Percentiles rank a stretch among this genome's conserved stretches.
Evolutionary conservation across 495 filamentous ascomycete species (phyloP).

Genomic region (Penicillium diatomitis): DNA sequence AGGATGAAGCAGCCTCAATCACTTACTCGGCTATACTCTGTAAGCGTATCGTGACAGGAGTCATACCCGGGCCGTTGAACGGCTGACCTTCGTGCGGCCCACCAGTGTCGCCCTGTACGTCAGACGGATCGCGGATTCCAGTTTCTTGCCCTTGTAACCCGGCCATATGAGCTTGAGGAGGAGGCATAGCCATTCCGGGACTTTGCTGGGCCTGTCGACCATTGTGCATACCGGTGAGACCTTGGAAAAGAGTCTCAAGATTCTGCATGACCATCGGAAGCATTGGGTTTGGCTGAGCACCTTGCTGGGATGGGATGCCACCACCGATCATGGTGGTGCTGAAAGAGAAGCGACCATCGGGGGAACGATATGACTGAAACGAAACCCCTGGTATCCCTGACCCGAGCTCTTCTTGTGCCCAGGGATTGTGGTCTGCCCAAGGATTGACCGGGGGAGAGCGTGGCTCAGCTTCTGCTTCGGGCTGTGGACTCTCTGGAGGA

Average conservation of each 20-base stretch:
- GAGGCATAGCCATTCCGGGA: constrained; percentile 2
- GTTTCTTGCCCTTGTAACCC: constrained; percentile 6
- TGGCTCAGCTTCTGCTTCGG: constrained; percentile 12
- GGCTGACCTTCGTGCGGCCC: constrained; percentile 14
- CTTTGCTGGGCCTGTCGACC: constrained; percentile 5
- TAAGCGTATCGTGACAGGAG: constrained; percentile 16
- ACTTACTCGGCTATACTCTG: constrained; percentile 23
- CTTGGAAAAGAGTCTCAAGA: constrained; percentile 25
- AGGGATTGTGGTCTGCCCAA: constrained; percentile 31
- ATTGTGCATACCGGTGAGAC: constrained; percentile 19
- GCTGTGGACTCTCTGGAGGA: constrained; percentile 11
- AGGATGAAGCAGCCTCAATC: background rate
- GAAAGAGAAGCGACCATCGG: constrained; percentile 33
- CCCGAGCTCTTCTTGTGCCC: constrained; percentile 22
- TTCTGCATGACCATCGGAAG: constrained; percentile 23
- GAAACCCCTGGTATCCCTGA: constrained; percentile 37
- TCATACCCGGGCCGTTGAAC: constrained; percentile 27
- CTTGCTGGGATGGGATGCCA: constrained; percentile 16
- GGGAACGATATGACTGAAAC: constrained; percentile 38
- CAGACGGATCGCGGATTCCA: background rate
- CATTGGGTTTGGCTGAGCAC: constrained; percentile 11
- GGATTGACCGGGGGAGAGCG: constrained; percentile 14
- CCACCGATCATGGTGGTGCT: constrained; percentile 26
- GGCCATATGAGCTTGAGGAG: constrained; percentile 7
- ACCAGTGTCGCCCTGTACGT: background rate